Conservation (phyloP, 2,329 filamentous ascomycete species). For the Tolypocladium endophyticum region DNA sequence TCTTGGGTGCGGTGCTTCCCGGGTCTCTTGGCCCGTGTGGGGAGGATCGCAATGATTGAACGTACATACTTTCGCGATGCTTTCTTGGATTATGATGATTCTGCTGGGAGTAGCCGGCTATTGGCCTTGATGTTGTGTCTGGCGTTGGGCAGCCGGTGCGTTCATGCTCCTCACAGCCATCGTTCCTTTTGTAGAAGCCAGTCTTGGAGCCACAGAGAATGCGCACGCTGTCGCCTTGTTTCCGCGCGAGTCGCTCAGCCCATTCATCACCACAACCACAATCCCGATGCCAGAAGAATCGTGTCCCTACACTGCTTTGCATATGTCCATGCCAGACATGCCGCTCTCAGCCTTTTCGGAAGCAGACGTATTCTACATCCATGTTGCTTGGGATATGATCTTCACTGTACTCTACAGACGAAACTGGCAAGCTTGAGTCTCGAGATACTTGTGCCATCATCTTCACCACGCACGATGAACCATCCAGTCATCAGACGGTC, state of each 20-base stretch:
- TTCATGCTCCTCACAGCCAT: not conserved
- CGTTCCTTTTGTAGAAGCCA: not conserved
- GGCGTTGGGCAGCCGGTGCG: not conserved
- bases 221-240: not conserved
- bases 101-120: not conserved
- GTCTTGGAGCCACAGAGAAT: not conserved
- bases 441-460: too few relatives aligned
- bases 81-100: not conserved
- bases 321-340: not conserved
- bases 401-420: not conserved
- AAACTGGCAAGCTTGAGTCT: too few relatives aligned
- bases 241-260: not conserved
- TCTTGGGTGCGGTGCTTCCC: constrained; percentile 50
- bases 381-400: not conserved
- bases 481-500: not conserved
- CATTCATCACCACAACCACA: not conserved
- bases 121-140: not conserved
- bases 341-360: not conserved
- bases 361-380: not conserved
- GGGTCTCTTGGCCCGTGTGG: constrained; percentile 32
- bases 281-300: not conserved
- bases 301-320: not conserved
- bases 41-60: constrained; percentile 51
- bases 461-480: not conserved
- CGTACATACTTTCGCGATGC: constrained; percentile 29